Conservation (phyloP, 805 yeast genomes). For the Sugiyamaella floridensis region DNA sequence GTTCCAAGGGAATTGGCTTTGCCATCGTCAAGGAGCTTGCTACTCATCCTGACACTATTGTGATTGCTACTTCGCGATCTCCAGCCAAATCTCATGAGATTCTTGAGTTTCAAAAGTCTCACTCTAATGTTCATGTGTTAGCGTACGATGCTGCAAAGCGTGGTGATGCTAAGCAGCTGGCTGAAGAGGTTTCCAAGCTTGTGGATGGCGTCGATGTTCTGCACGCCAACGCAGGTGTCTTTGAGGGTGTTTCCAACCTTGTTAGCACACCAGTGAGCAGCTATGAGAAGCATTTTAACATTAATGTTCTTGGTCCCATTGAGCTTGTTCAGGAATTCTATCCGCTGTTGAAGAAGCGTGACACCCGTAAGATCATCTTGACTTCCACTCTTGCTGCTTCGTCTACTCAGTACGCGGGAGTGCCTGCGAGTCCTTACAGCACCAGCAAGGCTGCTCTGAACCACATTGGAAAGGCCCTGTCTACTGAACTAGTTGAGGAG, state of each 20-base stretch:
- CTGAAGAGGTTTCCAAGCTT: conserved; percentile 11
- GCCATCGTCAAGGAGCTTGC: conserved; percentile 28
- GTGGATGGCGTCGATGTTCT: conserved; percentile 24
- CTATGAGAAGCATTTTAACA: conserved; percentile 16
- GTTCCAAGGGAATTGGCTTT: conserved; percentile 32
- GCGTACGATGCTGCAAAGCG: conserved; percentile 21
- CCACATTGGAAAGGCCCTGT: conserved; percentile 26
- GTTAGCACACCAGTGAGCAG: background rate
- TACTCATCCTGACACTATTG: conserved; percentile 18
- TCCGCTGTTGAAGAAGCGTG: conserved; percentile 21
- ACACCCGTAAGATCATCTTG: conserved; percentile 25
- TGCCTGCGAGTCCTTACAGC: conserved; percentile 29
- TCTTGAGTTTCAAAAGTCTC: conserved; percentile 5
- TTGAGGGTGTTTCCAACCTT: background rate
- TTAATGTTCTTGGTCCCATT: conserved; percentile 27
- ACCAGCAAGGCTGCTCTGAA: conserved; percentile 36
- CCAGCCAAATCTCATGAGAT: conserved; percentile 12
- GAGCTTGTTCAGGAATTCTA: conserved; percentile 18
- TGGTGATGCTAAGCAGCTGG: conserved; percentile 17
- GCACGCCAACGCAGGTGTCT: conserved; percentile 26
- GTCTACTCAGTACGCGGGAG: conserved; percentile 16
- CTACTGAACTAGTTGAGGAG: conserved; percentile 24
- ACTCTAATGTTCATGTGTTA: conserved; percentile 23
- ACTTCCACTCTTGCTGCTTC: conserved; percentile 28
- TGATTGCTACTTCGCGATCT: conserved; percentile 23